Evolutionary conservation across 2,329 filamentous ascomycete species (phyloP).

Genomic region (Epichloe sibirici): DNA sequence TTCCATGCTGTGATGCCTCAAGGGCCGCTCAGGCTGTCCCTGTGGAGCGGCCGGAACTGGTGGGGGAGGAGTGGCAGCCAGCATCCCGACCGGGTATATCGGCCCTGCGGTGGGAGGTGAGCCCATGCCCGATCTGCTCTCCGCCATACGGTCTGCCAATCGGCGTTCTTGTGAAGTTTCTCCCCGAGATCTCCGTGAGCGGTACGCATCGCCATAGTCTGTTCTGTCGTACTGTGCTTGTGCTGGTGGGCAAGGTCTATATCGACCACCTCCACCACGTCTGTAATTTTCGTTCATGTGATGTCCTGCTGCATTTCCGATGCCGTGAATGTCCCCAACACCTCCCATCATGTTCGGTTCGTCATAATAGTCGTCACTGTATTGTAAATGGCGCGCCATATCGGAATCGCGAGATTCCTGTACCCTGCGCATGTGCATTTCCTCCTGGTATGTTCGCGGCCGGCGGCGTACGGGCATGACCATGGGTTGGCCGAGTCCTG

Average conservation of each 20-base stretch:
- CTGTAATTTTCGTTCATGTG: constrained; percentile 51
- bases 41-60: not conserved
- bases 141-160: constrained; percentile 35
- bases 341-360: constrained; percentile 22
- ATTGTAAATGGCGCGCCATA: constrained; percentile 13
- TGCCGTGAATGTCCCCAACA: constrained; percentile 26
- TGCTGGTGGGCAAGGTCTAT: not conserved
- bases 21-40: not conserved
- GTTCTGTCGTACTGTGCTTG: not conserved
- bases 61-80: not conserved
- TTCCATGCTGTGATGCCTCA: constrained; percentile 29
- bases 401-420: constrained; percentile 36
- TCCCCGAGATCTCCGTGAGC: constrained; percentile 22
- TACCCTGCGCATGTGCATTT: constrained; percentile 30
- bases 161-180: constrained; percentile 12
- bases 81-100: constrained; percentile 18
- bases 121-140: constrained; percentile 22
- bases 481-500: constrained; percentile 3
- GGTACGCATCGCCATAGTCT: constrained; percentile 31
- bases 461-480: constrained; percentile 14
- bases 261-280: constrained; percentile 2
- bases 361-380: constrained; percentile 26
- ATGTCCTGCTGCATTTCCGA: constrained; percentile 42
- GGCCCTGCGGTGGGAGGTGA: constrained; percentile 23
- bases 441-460: constrained; percentile 31